phyloP scores from a whole-genome alignment of 805 yeast species.

The Priceomyces medius region DNA sequence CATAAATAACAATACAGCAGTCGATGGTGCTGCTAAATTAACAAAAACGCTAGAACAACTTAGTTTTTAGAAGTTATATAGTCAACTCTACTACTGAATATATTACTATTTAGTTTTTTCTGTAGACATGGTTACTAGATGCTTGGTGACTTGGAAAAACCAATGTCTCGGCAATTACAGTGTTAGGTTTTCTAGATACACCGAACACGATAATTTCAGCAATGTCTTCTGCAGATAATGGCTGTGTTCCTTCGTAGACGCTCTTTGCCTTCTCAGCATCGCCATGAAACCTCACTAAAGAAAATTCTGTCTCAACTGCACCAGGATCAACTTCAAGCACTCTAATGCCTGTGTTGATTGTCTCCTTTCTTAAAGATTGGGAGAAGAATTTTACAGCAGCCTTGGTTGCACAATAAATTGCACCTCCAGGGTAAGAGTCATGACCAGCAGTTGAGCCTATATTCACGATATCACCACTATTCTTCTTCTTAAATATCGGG shows the following conservation, averaged over 20 bases:
- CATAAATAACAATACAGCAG: conserved; percentile 51
- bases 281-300: conserved; percentile 34
- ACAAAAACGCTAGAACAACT: conserved; percentile 63
- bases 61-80: conserved; percentile 44
- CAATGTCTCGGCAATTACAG: conserved; percentile 39
- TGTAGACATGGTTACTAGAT: conserved; percentile 25
- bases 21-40: conserved; percentile 63
- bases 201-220: conserved; percentile 41
- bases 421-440: conserved; percentile 39
- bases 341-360: conserved; percentile 34
- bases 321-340: conserved; percentile 43
- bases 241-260: conserved; percentile 35
- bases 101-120: conserved; percentile 8
- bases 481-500: conserved; percentile 34
- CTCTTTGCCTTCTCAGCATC: conserved; percentile 29
- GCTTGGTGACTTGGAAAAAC: conserved; percentile 41
- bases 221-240: conserved; percentile 35
- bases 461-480: conserved; percentile 37
- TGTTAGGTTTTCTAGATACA: conserved; percentile 30
- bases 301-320: conserved; percentile 40
- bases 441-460: conserved; percentile 40
- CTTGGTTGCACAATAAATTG: conserved; percentile 39
- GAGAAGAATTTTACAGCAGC: conserved; percentile 37
- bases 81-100: not conserved
- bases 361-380: conserved; percentile 35